Conservation (phyloP, 1,284 basidiomycete species). For the Cryptococcus sp. region DNA sequence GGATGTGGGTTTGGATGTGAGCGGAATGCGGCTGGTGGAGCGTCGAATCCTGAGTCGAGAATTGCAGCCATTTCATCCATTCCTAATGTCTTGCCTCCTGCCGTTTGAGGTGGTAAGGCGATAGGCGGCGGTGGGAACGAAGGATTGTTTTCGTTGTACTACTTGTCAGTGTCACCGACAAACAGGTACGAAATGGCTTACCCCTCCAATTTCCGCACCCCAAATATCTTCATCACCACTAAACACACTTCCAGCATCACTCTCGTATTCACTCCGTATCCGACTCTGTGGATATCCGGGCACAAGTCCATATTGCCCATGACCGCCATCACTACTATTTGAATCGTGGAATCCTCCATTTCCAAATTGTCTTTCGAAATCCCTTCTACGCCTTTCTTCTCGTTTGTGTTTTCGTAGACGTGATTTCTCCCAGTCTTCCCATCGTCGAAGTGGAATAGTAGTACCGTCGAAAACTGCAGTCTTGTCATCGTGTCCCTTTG, state of each 20-base stretch:
- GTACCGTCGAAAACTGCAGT: slow-evolving; percentile 55
- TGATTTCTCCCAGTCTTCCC: slow-evolving; percentile 99
- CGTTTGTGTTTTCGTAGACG: slow-evolving; percentile 84
- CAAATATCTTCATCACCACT: slow-evolving; percentile 92
- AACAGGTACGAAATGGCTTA: slow-evolving; percentile 37
- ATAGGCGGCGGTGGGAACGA: slow-evolving; percentile 77
- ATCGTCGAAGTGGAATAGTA: slow-evolving; percentile 80
- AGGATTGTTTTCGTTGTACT: slow-evolving; percentile 76
- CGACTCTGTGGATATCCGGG: slow-evolving; percentile 20
- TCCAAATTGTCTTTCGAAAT: slow-evolving; percentile 63
- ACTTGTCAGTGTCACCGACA: slow-evolving; percentile 9
- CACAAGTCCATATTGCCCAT: slow-evolving; percentile 46
- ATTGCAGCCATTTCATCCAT: slow-evolving; percentile 78
- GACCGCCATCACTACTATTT: slow-evolving; percentile 8
- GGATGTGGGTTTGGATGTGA: slow-evolving; percentile 4
- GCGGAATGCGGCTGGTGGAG: slow-evolving; percentile 25
- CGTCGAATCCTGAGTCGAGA: slow-evolving; percentile 79
- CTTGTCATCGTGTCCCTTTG: slow-evolving; percentile 63
- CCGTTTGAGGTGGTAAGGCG: slow-evolving; percentile 56
- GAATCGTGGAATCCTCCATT: slow-evolving; percentile 49
- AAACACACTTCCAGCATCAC: slow-evolving; percentile 63
- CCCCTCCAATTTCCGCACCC: slow-evolving; percentile 56
- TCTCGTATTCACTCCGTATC: slow-evolving; percentile 43
- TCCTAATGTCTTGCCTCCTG: slow-evolving; percentile 62
- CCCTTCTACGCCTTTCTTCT: slow-evolving; percentile 75